Conservation (phyloP, 2,329 filamentous ascomycete genomes). For the Ramularia collo-cygni region DNA sequence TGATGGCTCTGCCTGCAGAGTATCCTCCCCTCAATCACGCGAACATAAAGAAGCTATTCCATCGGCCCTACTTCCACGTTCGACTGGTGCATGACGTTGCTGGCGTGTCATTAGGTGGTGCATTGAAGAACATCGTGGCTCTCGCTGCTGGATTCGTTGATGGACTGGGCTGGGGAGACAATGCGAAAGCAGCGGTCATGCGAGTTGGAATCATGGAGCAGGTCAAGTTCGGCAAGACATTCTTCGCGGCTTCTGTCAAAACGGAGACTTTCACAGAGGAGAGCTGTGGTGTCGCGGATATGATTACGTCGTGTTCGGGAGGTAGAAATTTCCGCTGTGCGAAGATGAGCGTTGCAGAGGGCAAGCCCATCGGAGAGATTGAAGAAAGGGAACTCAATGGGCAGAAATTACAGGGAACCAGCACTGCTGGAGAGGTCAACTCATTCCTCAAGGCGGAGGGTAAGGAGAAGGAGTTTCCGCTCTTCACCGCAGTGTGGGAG, state of each 20-base stretch:
- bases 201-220: conserved; percentile 92
- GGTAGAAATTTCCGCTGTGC: conserved; percentile 93
- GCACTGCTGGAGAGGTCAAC: conserved; percentile 86
- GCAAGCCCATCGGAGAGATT: conserved; percentile 75
- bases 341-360: conserved; percentile 74
- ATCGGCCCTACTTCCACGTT: conserved; percentile 95
- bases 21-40: conserved; percentile 83
- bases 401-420: conserved; percentile 92
- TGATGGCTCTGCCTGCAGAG: conserved; percentile 61
- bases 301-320: conserved; percentile 89
- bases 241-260: conserved; percentile 77
- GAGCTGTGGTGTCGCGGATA: conserved; percentile 86
- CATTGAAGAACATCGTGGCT: conserved; percentile 94
- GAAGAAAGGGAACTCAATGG: conserved; percentile 88
- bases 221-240: conserved; percentile 90
- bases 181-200: conserved; percentile 98
- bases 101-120: conserved; percentile 87
- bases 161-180: conserved; percentile 94
- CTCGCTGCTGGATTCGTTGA: conserved; percentile 92
- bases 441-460: conserved; percentile 74
- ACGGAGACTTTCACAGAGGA: conserved; percentile 93
- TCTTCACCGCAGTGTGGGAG: conserved; percentile 82
- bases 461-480: conserved; percentile 74
- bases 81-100: conserved; percentile 92
- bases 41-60: conserved; percentile 79